Conservation (phyloP, 148 eudicot species). For the Fallopia convolvulus region DNA sequence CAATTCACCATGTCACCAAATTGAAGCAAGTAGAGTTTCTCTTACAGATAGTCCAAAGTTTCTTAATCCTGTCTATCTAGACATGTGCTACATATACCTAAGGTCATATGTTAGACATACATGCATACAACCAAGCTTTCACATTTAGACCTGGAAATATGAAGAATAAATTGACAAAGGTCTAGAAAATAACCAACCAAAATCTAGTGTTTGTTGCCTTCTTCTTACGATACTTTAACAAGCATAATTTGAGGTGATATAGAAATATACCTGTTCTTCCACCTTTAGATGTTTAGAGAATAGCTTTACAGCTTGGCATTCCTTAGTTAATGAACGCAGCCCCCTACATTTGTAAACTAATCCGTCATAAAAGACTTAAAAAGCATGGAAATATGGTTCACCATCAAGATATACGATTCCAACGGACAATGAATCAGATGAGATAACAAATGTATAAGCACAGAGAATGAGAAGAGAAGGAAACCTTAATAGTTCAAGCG, state of each 20-base stretch:
- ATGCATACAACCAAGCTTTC: background rate
- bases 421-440: background rate
- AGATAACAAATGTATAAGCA: background rate
- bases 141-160: background rate
- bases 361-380: background rate
- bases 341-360: conserved; percentile 36
- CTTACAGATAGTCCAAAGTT: background rate
- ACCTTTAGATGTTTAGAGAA: conserved; percentile 96
- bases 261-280: conserved; percentile 72
- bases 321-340: conserved; percentile 61
- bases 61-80: background rate
- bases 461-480: conserved; percentile 9
- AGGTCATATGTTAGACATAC: background rate
- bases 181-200: background rate
- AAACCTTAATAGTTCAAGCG: conserved; percentile 84
- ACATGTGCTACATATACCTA: background rate
- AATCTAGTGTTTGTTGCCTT: background rate
- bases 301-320: conserved; percentile 82
- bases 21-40: background rate
- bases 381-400: background rate
- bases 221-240: background rate
- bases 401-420: background rate
- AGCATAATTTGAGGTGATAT: conserved; percentile 5
- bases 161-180: background rate
- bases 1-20: background rate